phyloP scores from a whole-genome alignment of 2,329 filamentous ascomycete species.

The Pseudocercospora macadamiae region DNA sequence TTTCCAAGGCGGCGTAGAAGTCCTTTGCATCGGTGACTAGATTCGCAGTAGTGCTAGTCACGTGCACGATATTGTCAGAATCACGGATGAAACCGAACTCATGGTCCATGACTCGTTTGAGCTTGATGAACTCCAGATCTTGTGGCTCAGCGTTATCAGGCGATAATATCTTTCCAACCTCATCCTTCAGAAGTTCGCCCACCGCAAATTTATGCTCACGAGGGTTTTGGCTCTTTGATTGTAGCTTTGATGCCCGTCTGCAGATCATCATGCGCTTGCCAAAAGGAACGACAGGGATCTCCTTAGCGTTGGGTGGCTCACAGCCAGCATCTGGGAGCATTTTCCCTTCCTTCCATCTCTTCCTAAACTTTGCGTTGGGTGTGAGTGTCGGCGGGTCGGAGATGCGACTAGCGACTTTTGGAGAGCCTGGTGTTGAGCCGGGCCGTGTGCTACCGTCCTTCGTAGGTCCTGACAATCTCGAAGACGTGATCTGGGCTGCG shows the following conservation, averaged over 20 bases:
- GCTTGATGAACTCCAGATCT: conserved; percentile 20
- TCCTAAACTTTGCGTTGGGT: not conserved
- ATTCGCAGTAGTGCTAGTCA: conserved; percentile 6
- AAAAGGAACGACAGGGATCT: conserved; percentile 6
- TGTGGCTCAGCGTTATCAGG: no score
- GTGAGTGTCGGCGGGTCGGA: not conserved
- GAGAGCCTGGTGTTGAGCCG: not conserved
- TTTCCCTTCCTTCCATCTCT: conserved; percentile 10
- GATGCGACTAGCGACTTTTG: not conserved
- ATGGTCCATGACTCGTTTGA: conserved; percentile 13
- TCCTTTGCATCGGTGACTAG: conserved; percentile 17
- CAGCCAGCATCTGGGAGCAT: conserved; percentile 1
- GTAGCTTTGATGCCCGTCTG: conserved; percentile 2
- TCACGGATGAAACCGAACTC: conserved; percentile 11
- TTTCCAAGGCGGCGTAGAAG: conserved; percentile 12
- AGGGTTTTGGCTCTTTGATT: conserved; percentile 6
- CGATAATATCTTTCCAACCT: conserved; percentile 15
- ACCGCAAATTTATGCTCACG: not conserved
- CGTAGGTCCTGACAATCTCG: not conserved
- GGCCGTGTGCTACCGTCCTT: not conserved
- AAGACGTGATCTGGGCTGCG: not conserved
- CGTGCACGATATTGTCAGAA: conserved; percentile 19
- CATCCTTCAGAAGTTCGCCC: conserved; percentile 14
- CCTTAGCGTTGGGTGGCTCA: not conserved
- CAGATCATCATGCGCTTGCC: conserved; percentile 19